Conservation (phyloP, 441 rosid species). For the Erodium moschatum region DNA sequence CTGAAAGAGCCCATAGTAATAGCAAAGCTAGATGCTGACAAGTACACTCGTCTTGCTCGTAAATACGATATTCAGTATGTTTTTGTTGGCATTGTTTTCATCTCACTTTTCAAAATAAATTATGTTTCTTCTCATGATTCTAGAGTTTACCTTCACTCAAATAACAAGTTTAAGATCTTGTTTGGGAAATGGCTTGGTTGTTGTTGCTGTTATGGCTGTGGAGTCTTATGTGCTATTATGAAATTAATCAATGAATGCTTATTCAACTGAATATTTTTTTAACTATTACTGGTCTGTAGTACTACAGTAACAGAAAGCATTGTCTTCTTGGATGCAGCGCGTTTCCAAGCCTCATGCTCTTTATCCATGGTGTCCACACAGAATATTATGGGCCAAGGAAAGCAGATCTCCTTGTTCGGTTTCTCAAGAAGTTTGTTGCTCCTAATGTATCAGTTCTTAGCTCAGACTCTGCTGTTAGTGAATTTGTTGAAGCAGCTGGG, state of each 20-base stretch:
- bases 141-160: background rate
- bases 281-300: too few species aligned
- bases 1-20: constrained; percentile 24
- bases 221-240: too few species aligned
- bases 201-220: background rate
- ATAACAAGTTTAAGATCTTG: background rate
- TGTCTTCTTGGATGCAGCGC: constrained; percentile 38
- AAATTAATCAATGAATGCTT: background rate
- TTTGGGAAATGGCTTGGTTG: background rate
- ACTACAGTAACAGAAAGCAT: background rate
- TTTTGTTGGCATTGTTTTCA: background rate
- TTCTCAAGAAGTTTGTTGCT: constrained; percentile 77
- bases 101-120: background rate
- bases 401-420: constrained; percentile 69
- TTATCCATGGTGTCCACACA: constrained; percentile 63
- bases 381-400: constrained; percentile 82
- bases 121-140: background rate
- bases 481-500: constrained; percentile 63
- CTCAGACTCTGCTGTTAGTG: constrained; percentile 51
- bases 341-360: constrained; percentile 69
- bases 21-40: constrained; percentile 23
- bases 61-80: constrained; percentile 25
- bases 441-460: constrained; percentile 66
- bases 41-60: constrained; percentile 17
- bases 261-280: background rate